Conservation (phyloP, 768 basidiomycete species). For the Artomyces pyxidatus region DNA sequence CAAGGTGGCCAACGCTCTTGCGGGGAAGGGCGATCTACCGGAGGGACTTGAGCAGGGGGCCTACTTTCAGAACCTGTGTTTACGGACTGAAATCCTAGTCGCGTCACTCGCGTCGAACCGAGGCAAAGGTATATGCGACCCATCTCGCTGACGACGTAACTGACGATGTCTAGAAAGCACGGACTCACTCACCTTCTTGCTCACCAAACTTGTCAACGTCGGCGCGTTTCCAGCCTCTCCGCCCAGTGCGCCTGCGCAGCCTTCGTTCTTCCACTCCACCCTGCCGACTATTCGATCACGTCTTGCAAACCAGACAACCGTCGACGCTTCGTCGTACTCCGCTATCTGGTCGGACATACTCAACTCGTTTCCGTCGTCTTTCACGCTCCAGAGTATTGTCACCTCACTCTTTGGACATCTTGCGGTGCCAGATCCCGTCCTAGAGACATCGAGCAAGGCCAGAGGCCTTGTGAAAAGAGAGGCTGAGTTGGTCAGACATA, state of each 20-base stretch:
- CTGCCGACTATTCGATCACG: conserved; percentile 41
- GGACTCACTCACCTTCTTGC: conserved; percentile 41
- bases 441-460: conserved; percentile 25
- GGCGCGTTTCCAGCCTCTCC: conserved; percentile 53
- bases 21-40: conserved; percentile 35
- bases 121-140: conserved; percentile 32
- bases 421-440: conserved; percentile 19
- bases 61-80: conserved; percentile 48
- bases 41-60: conserved; percentile 41
- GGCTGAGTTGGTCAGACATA: conserved; percentile 37
- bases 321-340: conserved; percentile 31
- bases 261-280: conserved; percentile 58
- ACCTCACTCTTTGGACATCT: conserved; percentile 50
- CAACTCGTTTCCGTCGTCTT: conserved; percentile 38
- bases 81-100: conserved; percentile 46
- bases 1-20: conserved; percentile 71
- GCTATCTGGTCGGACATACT: conserved; percentile 42
- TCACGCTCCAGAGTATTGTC: conserved; percentile 49
- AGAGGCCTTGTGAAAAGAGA: conserved; percentile 45
- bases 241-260: conserved; percentile 47
- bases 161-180: conserved; percentile 15
- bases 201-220: conserved; percentile 59
- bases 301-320: conserved; percentile 19
- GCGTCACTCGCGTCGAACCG: conserved; percentile 30
- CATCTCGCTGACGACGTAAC: background rate